These are phyloP conservation scores for Nothopassalora personata DNA, from an alignment of 2,329 filamentous ascomycete genomes.

Conservation along the genomic window DNA sequence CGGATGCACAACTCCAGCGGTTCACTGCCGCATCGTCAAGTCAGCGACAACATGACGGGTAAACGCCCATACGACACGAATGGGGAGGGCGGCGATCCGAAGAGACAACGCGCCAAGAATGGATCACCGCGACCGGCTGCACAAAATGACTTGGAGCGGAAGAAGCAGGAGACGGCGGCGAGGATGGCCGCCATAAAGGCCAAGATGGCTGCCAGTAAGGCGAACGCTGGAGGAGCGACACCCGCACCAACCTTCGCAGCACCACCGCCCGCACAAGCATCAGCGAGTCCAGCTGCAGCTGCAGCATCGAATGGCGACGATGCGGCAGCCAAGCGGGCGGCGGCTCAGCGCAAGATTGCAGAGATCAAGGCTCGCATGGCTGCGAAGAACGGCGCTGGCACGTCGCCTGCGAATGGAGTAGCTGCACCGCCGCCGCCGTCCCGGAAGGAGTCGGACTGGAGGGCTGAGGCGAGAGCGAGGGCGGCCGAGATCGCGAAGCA, in stretches of 20 bases:
- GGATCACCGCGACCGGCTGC: constrained; percentile 31
- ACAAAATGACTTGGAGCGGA: constrained; percentile 29
- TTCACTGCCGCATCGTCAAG: not conserved
- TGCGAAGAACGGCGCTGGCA: constrained; percentile 15
- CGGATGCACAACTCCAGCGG: not conserved
- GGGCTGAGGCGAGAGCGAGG: constrained; percentile 24
- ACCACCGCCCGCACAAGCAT: constrained; percentile 8
- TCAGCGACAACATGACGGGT: constrained; percentile 28
- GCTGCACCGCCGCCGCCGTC: constrained; percentile 16
- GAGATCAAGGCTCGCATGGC: constrained; percentile 33
- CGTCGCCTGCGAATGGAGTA: constrained; percentile 18
- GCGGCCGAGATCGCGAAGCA: constrained; percentile 20
- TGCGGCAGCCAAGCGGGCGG: constrained; percentile 26
- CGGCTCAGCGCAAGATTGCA: constrained; percentile 30
- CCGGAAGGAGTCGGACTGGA: constrained; percentile 14
- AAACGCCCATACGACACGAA: constrained; percentile 40
- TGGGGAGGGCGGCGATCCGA: constrained; percentile 36
- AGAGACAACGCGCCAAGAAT: constrained; percentile 37
- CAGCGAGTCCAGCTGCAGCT: constrained; percentile 10
- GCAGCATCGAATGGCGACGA: constrained; percentile 11
- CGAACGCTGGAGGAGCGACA: constrained; percentile 12
- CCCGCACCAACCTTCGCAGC: constrained; percentile 8
- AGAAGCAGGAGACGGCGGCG: constrained; percentile 30
- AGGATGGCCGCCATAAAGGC: constrained; percentile 35
- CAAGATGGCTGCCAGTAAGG: constrained; percentile 27